Conservation (phyloP, 2,329 filamentous ascomycete genomes). For the Tricladium varicosporioides region DNA sequence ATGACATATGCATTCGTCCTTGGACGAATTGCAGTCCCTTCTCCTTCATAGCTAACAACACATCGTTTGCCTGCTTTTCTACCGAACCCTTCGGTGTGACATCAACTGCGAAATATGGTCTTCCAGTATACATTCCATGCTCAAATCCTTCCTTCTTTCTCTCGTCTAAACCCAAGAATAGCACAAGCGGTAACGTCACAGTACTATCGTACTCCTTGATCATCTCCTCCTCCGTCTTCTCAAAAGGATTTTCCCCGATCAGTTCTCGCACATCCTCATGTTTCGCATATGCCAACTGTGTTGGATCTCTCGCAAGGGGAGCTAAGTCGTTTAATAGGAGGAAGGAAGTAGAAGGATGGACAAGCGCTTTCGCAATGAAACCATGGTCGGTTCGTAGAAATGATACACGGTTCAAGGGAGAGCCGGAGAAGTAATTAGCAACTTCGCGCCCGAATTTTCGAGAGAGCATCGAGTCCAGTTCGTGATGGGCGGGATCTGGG, state of each 20-base stretch:
- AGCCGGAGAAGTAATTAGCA: slow-evolving; percentile 81
- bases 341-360: slow-evolving; percentile 66
- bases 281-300: slow-evolving; percentile 65
- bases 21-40: slow-evolving; percentile 64
- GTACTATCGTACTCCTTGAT: slow-evolving; percentile 73
- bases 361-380: slow-evolving; percentile 69
- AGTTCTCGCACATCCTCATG: slow-evolving; percentile 68
- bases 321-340: slow-evolving; percentile 76
- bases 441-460: slow-evolving; percentile 77
- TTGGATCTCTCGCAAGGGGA: slow-evolving; percentile 63
- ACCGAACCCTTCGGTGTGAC: slow-evolving; percentile 69
- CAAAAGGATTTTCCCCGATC: slow-evolving; percentile 70
- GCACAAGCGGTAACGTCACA: slow-evolving; percentile 63
- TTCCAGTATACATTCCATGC: slow-evolving; percentile 67
- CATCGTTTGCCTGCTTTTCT: slow-evolving; percentile 58
- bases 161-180: slow-evolving; percentile 86
- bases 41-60: slow-evolving; percentile 59
- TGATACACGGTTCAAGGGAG: slow-evolving; percentile 73
- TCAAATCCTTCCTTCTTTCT: slow-evolving; percentile 47
- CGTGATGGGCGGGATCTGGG: slow-evolving; percentile 31
- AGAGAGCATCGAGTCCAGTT: slow-evolving; percentile 58
- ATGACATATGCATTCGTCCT: slow-evolving; percentile 54
- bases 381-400: slow-evolving; percentile 69
- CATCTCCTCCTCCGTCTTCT: slow-evolving; percentile 67
- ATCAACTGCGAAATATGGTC: slow-evolving; percentile 87